A percentile compares a stretch with the other conserved stretches of the same genome.
phyloP scores from a whole-genome alignment of 495 filamentous ascomycete species.

The Aspergillus indologenus region DNA sequence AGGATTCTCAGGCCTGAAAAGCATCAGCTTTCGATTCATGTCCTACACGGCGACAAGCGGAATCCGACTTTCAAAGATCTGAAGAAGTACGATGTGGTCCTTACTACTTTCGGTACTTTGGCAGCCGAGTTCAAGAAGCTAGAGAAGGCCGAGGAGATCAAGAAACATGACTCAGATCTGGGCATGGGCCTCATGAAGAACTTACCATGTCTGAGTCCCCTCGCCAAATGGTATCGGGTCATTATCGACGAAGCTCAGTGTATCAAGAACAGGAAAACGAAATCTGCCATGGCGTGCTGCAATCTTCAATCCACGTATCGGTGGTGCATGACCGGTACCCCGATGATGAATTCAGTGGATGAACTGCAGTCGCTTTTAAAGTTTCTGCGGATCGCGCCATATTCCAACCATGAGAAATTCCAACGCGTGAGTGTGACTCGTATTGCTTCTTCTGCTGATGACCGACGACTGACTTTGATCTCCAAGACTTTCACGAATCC shows the following conservation, averaged over 20 bases:
- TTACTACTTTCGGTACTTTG: conserved; percentile 87
- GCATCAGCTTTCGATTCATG: conserved; percentile 60
- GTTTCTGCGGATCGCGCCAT: conserved; percentile 83
- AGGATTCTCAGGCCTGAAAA: conserved; percentile 60
- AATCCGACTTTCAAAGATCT: conserved; percentile 58
- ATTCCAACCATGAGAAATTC: conserved; percentile 63
- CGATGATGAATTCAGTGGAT: conserved; percentile 85
- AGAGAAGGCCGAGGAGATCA: conserved; percentile 40
- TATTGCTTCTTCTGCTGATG: not conserved
- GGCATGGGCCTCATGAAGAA: conserved; percentile 23
- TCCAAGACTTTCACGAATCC: conserved; percentile 50
- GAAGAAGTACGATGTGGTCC: conserved; percentile 71
- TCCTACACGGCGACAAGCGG: conserved; percentile 62
- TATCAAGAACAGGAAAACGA: conserved; percentile 82
- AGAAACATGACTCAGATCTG: conserved; percentile 20
- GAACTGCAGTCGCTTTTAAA: conserved; percentile 81
- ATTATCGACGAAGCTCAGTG: conserved; percentile 93
- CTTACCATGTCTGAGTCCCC: conserved; percentile 61
- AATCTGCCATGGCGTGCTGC: conserved; percentile 59
- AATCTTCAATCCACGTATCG: conserved; percentile 62
- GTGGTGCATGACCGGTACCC: conserved; percentile 88
- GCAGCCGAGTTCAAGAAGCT: conserved; percentile 63
- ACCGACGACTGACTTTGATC: conserved; percentile 3
- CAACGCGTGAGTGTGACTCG: conserved; percentile 40
- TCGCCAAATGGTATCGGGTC: conserved; percentile 73